Percentiles rank a stretch among this genome's conserved stretches.
These are phyloP conservation scores for Salix purpurea DNA, from an alignment of 345 rosid genomes.

Conservation along the genomic window DNA sequence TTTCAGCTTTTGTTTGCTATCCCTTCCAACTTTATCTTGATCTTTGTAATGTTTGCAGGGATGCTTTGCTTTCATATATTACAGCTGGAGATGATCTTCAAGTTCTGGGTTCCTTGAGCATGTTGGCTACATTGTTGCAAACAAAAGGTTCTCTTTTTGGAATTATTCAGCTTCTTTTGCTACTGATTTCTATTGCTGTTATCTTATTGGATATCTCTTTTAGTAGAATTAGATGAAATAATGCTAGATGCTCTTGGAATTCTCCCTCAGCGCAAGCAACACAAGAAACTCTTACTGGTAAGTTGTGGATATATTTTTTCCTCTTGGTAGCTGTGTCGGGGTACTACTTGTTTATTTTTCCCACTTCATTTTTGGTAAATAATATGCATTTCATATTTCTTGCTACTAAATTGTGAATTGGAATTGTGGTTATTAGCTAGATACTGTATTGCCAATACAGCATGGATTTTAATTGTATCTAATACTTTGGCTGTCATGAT, in stretches of 20 bases:
- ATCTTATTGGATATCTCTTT: conserved; percentile 22
- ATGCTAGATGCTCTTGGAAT: conserved; percentile 97
- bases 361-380: neutral
- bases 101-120: conserved; percentile 75
- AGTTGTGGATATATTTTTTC: conserved; percentile 21
- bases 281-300: conserved; percentile 89
- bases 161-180: conserved; percentile 10
- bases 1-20: neutral
- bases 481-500: neutral
- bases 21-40: conserved; percentile 12
- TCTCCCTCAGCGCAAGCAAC: conserved; percentile 95
- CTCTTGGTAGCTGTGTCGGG: neutral
- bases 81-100: conserved; percentile 66
- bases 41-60: conserved; percentile 47
- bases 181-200: conserved; percentile 8
- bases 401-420: neutral
- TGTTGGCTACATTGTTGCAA: conserved; percentile 86
- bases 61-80: conserved; percentile 63
- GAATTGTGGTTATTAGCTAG: neutral
- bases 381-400: neutral
- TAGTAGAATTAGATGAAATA: conserved; percentile 83
- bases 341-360: neutral
- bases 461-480: neutral
- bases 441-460: neutral
- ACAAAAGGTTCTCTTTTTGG: conserved; percentile 68